Evolutionary conservation across 805 yeast species (phyloP).

Genomic region (Wickerhamiella azyma): DNA sequence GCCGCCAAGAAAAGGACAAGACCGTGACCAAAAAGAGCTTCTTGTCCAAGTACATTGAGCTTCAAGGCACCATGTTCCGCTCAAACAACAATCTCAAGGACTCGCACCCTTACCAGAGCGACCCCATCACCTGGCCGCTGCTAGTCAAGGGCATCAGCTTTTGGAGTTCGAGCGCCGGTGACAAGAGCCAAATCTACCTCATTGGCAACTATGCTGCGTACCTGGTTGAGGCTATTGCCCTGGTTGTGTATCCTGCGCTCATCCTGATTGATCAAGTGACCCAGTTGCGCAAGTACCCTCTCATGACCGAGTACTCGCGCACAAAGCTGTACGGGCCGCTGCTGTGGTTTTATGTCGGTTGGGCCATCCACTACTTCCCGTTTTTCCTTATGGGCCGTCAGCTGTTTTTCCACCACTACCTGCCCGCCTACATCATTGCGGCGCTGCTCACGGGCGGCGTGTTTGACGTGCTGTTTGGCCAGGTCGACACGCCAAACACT

Average conservation of each 20-base stretch:
- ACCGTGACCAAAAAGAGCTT: slow-evolving; percentile 35
- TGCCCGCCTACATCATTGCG: slow-evolving; percentile 89
- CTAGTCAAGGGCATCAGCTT: slow-evolving; percentile 84
- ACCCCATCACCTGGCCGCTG: slow-evolving; percentile 85
- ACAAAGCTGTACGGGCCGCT: slow-evolving; percentile 63
- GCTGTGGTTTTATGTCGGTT: slow-evolving; percentile 73
- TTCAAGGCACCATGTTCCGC: slow-evolving; percentile 77
- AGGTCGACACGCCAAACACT: slow-evolving; percentile 23
- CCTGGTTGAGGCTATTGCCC: slow-evolving; percentile 16
- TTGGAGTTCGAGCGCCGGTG: slow-evolving; percentile 55
- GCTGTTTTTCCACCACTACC: slow-evolving; percentile 82
- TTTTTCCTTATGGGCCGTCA: slow-evolving; percentile 88
- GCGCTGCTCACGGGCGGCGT: slow-evolving; percentile 72
- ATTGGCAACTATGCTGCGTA: slow-evolving; percentile 74
- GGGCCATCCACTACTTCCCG: slow-evolving; percentile 83
- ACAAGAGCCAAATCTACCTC: slow-evolving; percentile 66
- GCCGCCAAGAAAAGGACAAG: slow-evolving; percentile 25
- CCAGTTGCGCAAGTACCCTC: slow-evolving; percentile 50
- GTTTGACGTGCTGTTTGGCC: slow-evolving; percentile 61
- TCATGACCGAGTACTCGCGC: slow-evolving; percentile 39
- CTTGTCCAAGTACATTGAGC: slow-evolving; percentile 75
- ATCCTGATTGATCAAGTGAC: slow-evolving; percentile 64
- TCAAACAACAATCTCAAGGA: slow-evolving; percentile 79
- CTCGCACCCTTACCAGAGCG: slow-evolving; percentile 91
- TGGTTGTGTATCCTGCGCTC: slow-evolving; percentile 46